Conservation (phyloP, 2,329 filamentous ascomycete species). For the Sclerotinia sclerotiorum region DNA sequence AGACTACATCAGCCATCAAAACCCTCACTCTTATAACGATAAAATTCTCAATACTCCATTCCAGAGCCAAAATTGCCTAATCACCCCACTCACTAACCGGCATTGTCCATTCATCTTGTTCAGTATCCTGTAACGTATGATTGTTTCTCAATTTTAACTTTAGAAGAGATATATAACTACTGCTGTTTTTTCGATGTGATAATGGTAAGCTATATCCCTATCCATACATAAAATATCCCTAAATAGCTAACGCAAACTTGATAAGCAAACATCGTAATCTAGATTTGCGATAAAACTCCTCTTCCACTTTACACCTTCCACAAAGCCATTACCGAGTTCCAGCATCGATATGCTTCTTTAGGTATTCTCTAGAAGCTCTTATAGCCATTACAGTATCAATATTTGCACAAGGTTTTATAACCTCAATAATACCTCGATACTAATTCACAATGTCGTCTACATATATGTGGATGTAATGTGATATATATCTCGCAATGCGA, state of each 20-base stretch:
- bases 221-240: neutral
- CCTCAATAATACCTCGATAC: neutral
- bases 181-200: neutral
- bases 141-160: neutral
- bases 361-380: neutral
- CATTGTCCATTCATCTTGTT: too few relatives aligned
- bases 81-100: neutral
- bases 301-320: rapidly evolving
- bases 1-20: too few relatives aligned
- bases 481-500: neutral
- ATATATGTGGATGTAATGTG: neutral
- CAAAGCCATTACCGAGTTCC: neutral
- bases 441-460: neutral
- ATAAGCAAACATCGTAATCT: neutral
- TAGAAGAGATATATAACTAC: neutral
- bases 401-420: neutral
- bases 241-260: neutral
- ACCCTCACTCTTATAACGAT: too few relatives aligned
- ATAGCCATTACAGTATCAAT: neutral
- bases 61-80: too few relatives aligned
- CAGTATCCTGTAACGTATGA: neutral
- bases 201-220: neutral
- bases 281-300: too few relatives aligned
- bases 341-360: neutral
- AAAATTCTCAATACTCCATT: too few relatives aligned